Conservation (phyloP, 768 basidiomycete genomes). For the Serendipita indica region DNA sequence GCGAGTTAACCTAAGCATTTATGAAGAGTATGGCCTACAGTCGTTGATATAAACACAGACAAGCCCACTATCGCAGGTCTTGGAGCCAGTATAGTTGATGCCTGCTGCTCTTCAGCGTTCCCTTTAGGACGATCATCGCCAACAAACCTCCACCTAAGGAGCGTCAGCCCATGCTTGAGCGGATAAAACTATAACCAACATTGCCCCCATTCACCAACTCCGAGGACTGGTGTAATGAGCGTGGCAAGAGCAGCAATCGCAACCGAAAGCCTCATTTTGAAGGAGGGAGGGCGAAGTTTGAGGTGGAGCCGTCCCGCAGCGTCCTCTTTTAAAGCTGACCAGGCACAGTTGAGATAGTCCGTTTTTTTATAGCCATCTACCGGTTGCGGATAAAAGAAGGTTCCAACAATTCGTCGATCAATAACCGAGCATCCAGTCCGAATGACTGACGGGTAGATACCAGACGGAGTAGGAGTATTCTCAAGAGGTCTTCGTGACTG, state of each 20-base stretch:
- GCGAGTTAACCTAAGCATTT: background rate
- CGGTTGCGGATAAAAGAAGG: background rate
- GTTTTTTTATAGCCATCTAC: background rate
- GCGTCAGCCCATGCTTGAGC: background rate
- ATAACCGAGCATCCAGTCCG: too few relatives aligned
- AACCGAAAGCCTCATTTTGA: background rate
- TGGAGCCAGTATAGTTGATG: conserved; percentile 30
- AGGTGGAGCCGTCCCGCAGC: background rate
- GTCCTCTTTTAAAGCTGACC: background rate
- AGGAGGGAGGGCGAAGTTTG: background rate
- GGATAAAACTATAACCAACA: background rate
- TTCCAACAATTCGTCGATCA: background rate
- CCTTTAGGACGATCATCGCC: background rate
- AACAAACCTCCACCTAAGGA: background rate
- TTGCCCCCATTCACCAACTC: conserved; percentile 7
- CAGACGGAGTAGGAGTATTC: too few relatives aligned
- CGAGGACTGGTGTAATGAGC: background rate
- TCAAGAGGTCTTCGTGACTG: too few relatives aligned
- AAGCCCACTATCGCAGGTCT: conserved; percentile 31
- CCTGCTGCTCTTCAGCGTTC: conserved; percentile 17
- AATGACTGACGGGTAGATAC: too few relatives aligned
- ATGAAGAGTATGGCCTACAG: conserved; percentile 23
- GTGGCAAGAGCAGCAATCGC: background rate
- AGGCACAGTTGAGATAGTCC: background rate
- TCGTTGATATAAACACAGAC: conserved; percentile 29